Evolutionary conservation across 2,329 filamentous ascomycete genomes (phyloP), one percentile per base, ranked within the genome.

Genomic region (Daldinia sp.): DNA sequence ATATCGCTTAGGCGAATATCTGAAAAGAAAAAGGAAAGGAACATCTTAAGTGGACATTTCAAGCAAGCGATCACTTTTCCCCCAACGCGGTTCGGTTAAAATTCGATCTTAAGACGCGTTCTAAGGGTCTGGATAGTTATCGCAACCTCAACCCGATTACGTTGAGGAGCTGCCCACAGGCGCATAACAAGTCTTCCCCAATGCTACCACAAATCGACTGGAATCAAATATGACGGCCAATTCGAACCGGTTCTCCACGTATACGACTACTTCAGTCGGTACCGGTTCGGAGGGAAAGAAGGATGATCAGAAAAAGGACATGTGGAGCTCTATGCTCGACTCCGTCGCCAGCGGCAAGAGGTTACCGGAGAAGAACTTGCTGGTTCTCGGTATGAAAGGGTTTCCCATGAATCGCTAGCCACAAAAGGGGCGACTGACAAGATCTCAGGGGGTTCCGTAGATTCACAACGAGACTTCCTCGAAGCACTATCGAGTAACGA

Each of bases 301-400:
- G 82, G 87, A 84, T 80, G 90, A 92, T 74, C 90, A 91, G 71
- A 94, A 93, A 83, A 93, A 93, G 81, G 93, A 97, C 78, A 90
- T 98, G 81, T 98, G 95, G 95, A 94, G 92, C 68, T 94, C 93
- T 50, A 93, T 98, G 92, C 86, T 98, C 73, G 93, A 97, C 80
- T 91, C 89, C 60, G 94, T 96, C 74, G 93, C 94, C 74, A 97
- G 92, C 81, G 93, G 93, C 73, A 97, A 96, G 84, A 88, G 92
- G 74, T 83, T 98, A 76, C 93, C 94, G 5, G 93, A 97, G 82
- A 98, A 97, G 87, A 97, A 94, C 79, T 82, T 98, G 69, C 82
- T 98, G 46, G 90, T 98, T 23, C 83, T 98, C 78, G 94, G 93
- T 93, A 85, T 72, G 72, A 50, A 54, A 41, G 1, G 37, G 12